phyloP scores from a whole-genome alignment of 345 rosid species.

The Physaria fendleri region DNA sequence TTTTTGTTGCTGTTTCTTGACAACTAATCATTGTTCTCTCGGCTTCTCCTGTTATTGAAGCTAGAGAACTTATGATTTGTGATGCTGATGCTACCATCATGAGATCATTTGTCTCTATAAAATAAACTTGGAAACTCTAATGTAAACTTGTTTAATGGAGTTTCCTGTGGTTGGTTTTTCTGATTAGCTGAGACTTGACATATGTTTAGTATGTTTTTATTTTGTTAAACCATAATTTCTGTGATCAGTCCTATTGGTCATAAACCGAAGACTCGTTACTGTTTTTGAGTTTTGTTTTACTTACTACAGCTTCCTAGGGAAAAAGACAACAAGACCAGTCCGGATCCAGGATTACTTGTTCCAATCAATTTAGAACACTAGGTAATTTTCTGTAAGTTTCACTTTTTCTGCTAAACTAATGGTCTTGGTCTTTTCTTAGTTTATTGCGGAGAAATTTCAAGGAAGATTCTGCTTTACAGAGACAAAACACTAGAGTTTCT shows the following conservation, averaged over 20 bases:
- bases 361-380: neutral
- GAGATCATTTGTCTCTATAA: constrained; percentile 16
- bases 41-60: constrained; percentile 17
- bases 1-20: constrained; percentile 8
- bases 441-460: constrained; percentile 2
- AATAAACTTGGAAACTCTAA: constrained; percentile 27
- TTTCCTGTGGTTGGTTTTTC: constrained; percentile 31
- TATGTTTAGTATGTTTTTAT: constrained; percentile 18
- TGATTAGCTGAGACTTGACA: constrained; percentile 26
- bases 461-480: neutral
- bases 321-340: neutral
- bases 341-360: constrained; percentile 5
- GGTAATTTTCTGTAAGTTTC: constrained; percentile 13
- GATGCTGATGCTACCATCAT: constrained; percentile 4
- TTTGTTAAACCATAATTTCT: neutral
- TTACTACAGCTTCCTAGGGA: constrained; percentile 6
- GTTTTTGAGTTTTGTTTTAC: constrained; percentile 5
- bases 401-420: neutral
- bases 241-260: constrained; percentile 10
- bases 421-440: constrained; percentile 20
- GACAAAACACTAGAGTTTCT: constrained; percentile 1
- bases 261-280: neutral
- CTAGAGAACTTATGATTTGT: constrained; percentile 14
- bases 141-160: constrained; percentile 20
- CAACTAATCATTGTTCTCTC: constrained; percentile 16